phyloP scores from a whole-genome alignment of 2,329 filamentous ascomycete genomes.

The Pseudogymnoascus sp. region DNA sequence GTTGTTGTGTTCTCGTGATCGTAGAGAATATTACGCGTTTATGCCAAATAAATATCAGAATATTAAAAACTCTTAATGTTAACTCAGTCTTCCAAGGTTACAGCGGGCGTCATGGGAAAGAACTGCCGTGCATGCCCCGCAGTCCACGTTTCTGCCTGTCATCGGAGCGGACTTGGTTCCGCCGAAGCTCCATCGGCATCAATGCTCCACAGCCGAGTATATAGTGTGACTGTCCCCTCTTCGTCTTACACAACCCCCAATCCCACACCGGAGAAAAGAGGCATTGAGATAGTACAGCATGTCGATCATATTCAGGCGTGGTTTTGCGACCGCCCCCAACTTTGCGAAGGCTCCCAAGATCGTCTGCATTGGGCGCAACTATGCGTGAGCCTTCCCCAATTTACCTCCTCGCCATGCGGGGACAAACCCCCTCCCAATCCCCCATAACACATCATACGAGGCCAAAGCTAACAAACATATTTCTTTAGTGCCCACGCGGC shows the following conservation, averaged over 20 bases:
- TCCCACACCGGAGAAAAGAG: background rate
- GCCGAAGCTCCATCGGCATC: background rate
- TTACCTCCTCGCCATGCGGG: constrained; percentile 9
- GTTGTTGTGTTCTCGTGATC: background rate
- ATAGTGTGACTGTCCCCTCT: background rate
- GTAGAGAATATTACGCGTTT: background rate
- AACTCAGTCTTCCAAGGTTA: constrained; percentile 2
- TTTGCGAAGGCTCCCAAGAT: constrained; percentile 34
- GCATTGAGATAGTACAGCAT: constrained; percentile 3
- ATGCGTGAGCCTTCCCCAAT: constrained; percentile 58
- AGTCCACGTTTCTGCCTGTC: background rate
- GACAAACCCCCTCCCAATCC: background rate
- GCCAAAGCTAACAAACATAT: constrained; percentile 11
- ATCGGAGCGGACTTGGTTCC: background rate
- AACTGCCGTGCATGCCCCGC: background rate
- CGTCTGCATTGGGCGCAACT: constrained; percentile 92
- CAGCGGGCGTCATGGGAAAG: background rate
- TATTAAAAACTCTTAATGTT: background rate
- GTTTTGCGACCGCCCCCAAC: constrained; percentile 33
- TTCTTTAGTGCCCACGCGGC: constrained; percentile 73
- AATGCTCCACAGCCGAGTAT: background rate
- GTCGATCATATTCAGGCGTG: constrained; percentile 16
- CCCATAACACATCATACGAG: constrained; percentile 1
- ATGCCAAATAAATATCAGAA: background rate
- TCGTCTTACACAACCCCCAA: background rate